Evolutionary conservation across 257 asterid species (phyloP), one percentile per base, ranked within the genome.

Genomic region (Solanum pennellii): DNA sequence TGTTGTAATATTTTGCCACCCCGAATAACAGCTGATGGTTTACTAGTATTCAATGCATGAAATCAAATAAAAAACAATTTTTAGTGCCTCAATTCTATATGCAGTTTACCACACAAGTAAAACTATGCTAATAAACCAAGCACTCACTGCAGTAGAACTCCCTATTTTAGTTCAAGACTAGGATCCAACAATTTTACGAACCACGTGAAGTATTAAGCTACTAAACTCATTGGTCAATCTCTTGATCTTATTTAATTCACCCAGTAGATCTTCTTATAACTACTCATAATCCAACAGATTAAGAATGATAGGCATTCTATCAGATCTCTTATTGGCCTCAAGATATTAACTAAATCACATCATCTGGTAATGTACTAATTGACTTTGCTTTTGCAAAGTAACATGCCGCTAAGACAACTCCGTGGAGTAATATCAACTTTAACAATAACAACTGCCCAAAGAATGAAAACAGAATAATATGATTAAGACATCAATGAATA

Each of bases 31-130:
- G 71, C 77, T 27, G 39, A 60, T 37, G 47, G 82, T 14, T 90
- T 84, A 92, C 56, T 82, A 77, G 86, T 86, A 86, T 85, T 37
- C 52, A 88, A 86, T 74, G 86, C 90, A 87, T 85, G 69, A 77
- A 76, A 83, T 82, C 73, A 20, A 52, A 27, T 77, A 62, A 66
- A 41, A 65, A 74, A 37, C 49, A 74, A 88, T 69, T 82, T 85
- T 88, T 62, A 86, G 49, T 56, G 37, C 47, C 49, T 73, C 56
- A 82, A 45, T 86, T 7, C 45, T 83, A 84, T 88, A 88, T 80
- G 75, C 7, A 21, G 72, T 84, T 68, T 83, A 86, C 86, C 23
- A 52, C 90, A 86, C 90, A 90, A 65, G 86, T 89, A 73, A 37
- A 86, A 86, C 89, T 52, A 3, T 52, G 6, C 23, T 6, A 52